Percentiles rank a stretch among this genome's conserved stretches.
Evolutionary conservation across 176 grass and related monocot genomes (phyloP).

Genomic region (Oryza glaberrima): DNA sequence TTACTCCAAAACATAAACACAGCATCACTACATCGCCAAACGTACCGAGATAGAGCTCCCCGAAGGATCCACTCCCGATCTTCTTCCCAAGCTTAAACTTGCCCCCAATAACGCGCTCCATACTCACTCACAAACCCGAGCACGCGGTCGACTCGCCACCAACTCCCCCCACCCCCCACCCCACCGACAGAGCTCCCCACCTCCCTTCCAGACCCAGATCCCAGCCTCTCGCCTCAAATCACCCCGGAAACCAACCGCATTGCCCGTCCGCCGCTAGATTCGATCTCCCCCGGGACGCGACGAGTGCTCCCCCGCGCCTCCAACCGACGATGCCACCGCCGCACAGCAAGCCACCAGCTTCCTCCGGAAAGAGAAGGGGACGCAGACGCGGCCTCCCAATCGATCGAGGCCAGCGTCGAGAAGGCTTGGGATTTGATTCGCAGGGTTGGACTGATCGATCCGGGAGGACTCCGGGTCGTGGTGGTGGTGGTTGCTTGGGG

Average conservation of each 20-base stretch:
- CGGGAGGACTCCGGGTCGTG: neutral
- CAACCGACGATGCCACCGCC: neutral
- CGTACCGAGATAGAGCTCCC: slow-evolving; percentile 74
- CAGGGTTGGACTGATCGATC: neutral
- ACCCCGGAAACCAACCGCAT: neutral
- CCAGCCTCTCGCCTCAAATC: slow-evolving; percentile 22
- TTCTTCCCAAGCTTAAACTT: slow-evolving; percentile 88
- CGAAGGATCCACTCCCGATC: slow-evolving; percentile 81
- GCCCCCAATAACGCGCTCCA: slow-evolving; percentile 65
- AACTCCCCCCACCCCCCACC: neutral
- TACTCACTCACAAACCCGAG: slow-evolving; percentile 4
- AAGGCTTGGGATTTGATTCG: neutral
- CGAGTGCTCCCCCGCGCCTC: neutral
- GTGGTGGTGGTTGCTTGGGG: neutral
- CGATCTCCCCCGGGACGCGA: neutral
- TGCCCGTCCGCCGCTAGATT: slow-evolving; percentile 1
- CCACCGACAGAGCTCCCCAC: slow-evolving; percentile 34
- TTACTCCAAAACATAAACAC: neutral
- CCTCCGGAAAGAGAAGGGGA: neutral
- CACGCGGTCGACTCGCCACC: slow-evolving; percentile 14
- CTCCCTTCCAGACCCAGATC: slow-evolving; percentile 23
- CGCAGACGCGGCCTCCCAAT: too few relatives aligned
- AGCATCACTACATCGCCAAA: neutral
- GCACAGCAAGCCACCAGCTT: neutral
- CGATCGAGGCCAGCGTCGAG: neutral